Conservation (phyloP, 352 stramenopile species). For the Phytophthora rubi region DNA sequence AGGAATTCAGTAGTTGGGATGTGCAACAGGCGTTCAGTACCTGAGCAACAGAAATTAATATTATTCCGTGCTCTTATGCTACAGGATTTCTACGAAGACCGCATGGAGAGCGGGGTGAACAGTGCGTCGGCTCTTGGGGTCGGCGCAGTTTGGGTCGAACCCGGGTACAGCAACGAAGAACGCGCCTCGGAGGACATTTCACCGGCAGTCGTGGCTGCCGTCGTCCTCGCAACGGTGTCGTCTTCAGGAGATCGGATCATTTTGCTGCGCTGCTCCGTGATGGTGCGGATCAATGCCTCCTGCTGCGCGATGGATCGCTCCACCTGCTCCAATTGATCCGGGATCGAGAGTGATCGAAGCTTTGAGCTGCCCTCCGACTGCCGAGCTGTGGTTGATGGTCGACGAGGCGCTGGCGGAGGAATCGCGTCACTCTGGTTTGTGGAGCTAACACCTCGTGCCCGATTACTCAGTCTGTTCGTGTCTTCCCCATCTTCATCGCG, state of each 20-base stretch:
- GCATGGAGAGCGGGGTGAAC: slow-evolving; percentile 40
- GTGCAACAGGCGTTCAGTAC: too few relatives aligned
- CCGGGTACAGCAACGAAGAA: slow-evolving; percentile 37
- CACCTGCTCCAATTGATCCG: slow-evolving; percentile 57
- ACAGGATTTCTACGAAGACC: slow-evolving; percentile 40
- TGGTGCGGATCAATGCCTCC: slow-evolving; percentile 61
- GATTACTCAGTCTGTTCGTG: slow-evolving; percentile 8
- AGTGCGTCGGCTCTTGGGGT: slow-evolving; percentile 35
- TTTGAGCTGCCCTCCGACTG: slow-evolving; percentile 37
- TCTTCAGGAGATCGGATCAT: slow-evolving; percentile 39
- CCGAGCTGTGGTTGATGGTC: slow-evolving; percentile 34
- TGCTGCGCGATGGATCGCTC: slow-evolving; percentile 74
- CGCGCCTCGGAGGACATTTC: slow-evolving; percentile 41
- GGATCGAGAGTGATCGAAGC: slow-evolving; percentile 55
- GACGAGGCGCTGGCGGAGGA: slow-evolving; percentile 27
- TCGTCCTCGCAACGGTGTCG: slow-evolving; percentile 34
- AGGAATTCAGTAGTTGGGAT: too few relatives aligned
- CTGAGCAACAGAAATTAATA: too few relatives aligned
- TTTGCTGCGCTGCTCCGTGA: slow-evolving; percentile 61
- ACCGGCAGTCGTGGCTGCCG: slow-evolving; percentile 36
- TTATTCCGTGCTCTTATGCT: slow-evolving; percentile 43
- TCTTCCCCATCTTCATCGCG: slow-evolving; percentile 23
- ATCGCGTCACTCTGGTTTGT: slow-evolving; percentile 40
- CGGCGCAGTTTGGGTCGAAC: slow-evolving; percentile 42
- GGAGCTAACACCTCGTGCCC: slow-evolving; percentile 32